Evolutionary conservation across 371 early-diverging fungal species (phyloP).

Genomic region (Funneliformis caledonium): DNA sequence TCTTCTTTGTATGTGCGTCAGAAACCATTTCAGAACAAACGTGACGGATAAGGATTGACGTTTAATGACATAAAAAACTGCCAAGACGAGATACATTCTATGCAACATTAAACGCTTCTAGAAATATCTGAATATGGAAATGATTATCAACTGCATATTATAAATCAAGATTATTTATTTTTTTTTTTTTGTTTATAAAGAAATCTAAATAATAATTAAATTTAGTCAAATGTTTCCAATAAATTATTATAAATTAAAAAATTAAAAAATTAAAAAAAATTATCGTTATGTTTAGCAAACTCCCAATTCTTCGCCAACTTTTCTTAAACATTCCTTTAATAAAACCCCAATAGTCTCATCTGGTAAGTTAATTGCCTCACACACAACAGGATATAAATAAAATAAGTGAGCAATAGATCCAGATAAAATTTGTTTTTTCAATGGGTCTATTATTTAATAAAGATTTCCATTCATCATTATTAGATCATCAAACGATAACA

Average conservation of each 20-base stretch:
- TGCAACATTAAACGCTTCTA: too few relatives aligned
- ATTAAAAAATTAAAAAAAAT: too few relatives aligned
- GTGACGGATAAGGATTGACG: not conserved
- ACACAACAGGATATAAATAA: constrained; percentile 59
- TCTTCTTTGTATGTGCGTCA: too few relatives aligned
- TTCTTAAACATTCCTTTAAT: constrained; percentile 40
- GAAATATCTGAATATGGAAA: not conserved
- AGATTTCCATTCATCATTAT: not conserved
- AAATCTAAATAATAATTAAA: not conserved
- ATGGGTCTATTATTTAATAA: constrained; percentile 40
- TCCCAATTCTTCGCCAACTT: constrained; percentile 40
- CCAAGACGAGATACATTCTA: not conserved
- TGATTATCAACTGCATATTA: not conserved
- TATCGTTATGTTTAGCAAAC: constrained; percentile 13
- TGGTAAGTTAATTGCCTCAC: constrained; percentile 35
- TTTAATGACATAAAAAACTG: not conserved
- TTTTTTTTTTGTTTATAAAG: too few relatives aligned
- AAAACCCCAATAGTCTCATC: constrained; percentile 36
- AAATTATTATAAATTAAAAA: not conserved
- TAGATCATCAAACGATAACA: not conserved
- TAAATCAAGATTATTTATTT: too few relatives aligned
- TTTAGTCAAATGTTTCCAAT: not conserved
- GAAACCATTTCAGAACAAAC: not conserved
- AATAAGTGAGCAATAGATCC: constrained; percentile 75
- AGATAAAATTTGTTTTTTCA: constrained; percentile 58